Evolutionary conservation across 441 rosid species (phyloP), one percentile per base, ranked within the genome.

Genomic region (Brassica hybrid): DNA sequence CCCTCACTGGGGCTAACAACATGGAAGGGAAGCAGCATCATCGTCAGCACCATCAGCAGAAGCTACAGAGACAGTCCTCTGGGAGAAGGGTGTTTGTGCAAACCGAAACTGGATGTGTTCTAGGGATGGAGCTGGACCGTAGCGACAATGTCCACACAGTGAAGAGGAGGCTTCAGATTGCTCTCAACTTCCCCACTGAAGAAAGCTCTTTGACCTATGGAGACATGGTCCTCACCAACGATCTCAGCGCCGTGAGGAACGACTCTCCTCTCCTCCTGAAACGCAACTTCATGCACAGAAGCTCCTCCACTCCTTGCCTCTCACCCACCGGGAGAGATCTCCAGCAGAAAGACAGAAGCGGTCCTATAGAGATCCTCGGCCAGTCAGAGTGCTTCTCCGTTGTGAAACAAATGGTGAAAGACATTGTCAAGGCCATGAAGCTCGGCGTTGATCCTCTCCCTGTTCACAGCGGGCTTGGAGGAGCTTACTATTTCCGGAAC

Each of bases 1-100:
- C 94, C n/a, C 88, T 91, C 25, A 67, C 80, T 23, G 88, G 89
- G 69, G 84, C 69, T 68, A 83, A 48, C 68, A 80, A 76, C 75
- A 82, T 85, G 85, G 98, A 90, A 67, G 91, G 89, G 82, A 93
- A 82, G 76, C 83, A 6, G 38, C n/a, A n/a, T n/a, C n/a, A n/a
- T n/a, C n/a, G n/a, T n/a, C n/a, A n/a, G n/a, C n/a, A n/a, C n/a
- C n/a, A n/a, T n/a, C n/a, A n/a, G n/a, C n/a, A n/a, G n/a, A n/a
- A n/a, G n/a, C n/a, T n/a, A n/a, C 79, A 80, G 76, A 71, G 79
- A 21, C 98, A 83, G 56, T 76, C 84, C 11, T 38, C 86, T 0
- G 88, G 86, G 19, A 72, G 82, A 11, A 85, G 88, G 50, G 89
- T 88, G 27, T 88, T 85, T 25, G 88, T 88, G 70, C 89, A 88